Percentiles rank a stretch among this genome's conserved stretches.
phyloP scores from a whole-genome alignment of 768 basidiomycete genomes.

The Mycena polygramma region DNA sequence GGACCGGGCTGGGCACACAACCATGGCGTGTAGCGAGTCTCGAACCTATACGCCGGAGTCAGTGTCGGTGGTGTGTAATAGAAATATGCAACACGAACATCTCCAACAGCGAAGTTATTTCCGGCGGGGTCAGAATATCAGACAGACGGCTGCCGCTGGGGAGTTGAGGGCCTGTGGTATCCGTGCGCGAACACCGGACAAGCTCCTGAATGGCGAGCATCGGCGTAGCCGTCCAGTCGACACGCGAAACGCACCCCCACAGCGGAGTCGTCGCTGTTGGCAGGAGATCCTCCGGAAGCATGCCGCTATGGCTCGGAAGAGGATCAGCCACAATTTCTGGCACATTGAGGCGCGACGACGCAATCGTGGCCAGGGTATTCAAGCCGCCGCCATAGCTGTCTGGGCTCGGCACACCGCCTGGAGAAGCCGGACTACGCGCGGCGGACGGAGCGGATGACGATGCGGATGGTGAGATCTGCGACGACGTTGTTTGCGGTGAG shows the following conservation, averaged over 20 bases:
- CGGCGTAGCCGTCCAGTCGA: conserved; percentile 60
- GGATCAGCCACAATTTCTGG: too few relatives aligned
- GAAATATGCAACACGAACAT: conserved; percentile 45
- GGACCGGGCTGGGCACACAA: conserved; percentile 52
- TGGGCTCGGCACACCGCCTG: too few relatives aligned
- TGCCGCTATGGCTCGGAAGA: conserved; percentile 36
- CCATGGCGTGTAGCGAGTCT: conserved; percentile 60
- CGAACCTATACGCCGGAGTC: conserved; percentile 48
- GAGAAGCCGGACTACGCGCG: too few relatives aligned
- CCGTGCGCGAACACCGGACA: conserved; percentile 41
- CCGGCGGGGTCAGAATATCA: conserved; percentile 49
- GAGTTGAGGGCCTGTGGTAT: conserved; percentile 17
- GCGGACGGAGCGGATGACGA: neutral
- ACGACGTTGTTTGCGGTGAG: conserved; percentile 12
- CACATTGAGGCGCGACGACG: neutral
- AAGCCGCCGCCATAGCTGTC: conserved; percentile 5
- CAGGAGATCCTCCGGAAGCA: conserved; percentile 51
- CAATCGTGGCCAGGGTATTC: conserved; percentile 27
- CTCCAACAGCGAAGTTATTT: conserved; percentile 52
- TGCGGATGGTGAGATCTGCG: neutral
- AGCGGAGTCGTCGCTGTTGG: conserved; percentile 53
- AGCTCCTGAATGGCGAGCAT: conserved; percentile 61
- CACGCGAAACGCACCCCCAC: conserved; percentile 51
- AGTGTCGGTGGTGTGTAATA: conserved; percentile 1
- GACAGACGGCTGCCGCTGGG: conserved; percentile 39